phyloP scores from a whole-genome alignment of 805 yeast species.

The Cyberlindnera maritima region DNA sequence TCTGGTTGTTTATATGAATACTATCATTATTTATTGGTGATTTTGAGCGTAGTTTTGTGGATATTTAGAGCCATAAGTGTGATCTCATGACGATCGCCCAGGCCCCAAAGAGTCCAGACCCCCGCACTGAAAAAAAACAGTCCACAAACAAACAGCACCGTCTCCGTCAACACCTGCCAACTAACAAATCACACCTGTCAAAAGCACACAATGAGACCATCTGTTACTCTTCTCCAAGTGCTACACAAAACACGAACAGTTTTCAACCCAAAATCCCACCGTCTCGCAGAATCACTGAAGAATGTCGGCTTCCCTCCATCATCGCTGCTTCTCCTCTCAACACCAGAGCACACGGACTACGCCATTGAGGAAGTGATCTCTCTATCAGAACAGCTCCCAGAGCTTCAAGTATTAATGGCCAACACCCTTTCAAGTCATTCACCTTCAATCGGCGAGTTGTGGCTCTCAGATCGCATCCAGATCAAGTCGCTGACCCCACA shows the following conservation, averaged over 20 bases:
- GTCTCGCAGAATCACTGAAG: neutral
- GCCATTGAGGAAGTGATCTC: conserved; percentile 1
- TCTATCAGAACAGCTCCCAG: neutral
- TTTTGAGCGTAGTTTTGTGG: neutral
- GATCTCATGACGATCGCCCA: too few species aligned
- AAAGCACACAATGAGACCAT: neutral
- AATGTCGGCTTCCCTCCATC: conserved; percentile 2
- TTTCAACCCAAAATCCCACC: neutral
- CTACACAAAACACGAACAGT: conserved; percentile 1
- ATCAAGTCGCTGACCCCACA: conserved; percentile 1
- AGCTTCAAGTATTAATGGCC: conserved; percentile 2
- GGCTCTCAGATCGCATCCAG: conserved; percentile 4
- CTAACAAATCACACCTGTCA: neutral
- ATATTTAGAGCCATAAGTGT: too few species aligned
- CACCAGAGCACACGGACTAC: conserved; percentile 6
- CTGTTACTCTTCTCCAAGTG: neutral
- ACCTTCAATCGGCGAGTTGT: conserved; percentile 3
- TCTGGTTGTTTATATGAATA: neutral
- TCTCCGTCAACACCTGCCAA: neutral
- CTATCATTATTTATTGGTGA: neutral
- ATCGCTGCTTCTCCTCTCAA: conserved; percentile 4
- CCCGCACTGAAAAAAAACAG: neutral
- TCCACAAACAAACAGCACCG: neutral
- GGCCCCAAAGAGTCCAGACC: too few species aligned
- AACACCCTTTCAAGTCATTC: conserved; percentile 1